Evolutionary conservation across 768 basidiomycete species (phyloP), one percentile per base, ranked within the genome.

Genomic region (Sporobolomyces pararoseus): DNA sequence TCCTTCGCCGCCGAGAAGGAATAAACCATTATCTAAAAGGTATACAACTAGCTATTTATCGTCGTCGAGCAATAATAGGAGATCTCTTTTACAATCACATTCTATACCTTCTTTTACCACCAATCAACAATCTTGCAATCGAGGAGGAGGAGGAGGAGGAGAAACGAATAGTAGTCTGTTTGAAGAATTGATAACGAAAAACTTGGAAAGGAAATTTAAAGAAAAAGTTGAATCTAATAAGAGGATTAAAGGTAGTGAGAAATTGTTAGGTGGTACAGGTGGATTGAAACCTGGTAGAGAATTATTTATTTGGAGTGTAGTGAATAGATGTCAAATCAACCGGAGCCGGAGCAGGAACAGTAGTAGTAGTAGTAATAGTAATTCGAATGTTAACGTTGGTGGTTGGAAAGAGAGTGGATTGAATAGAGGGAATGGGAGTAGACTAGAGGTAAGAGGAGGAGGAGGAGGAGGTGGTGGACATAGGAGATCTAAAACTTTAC

Each of bases 211-310:
- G 3, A 27, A 32, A 34, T 9, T 59, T n/a, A 14, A 29, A 16
- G 66, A 46, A 9, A 23, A 51, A 13, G 52, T 67, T 17, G n/a
- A 2, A 9, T 2, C 19, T n/a, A 14, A 19, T 9, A 27, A 31
- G 27, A 4, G 17, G 19, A 7, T 7, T 12, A 47, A 29, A 34
- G 32, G 25, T 4, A 61, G 54, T 0, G 67, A 68, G 31, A 21
- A 17, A 29, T 9, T 42, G 49, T 50, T 46, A 61, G 68, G 19
- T 21, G 59, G 5, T 9, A 17, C 10, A 42, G 58, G 55, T 0
- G 68, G 57, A 9, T 29, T 70, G n/a, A 53, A 51, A 52, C 23
- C 34, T 0, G 68, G 50, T 23, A 25, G 68, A 25, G 68, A 70
- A 61, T 55, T 70, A 39, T 27, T 31, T 29, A 19, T 70, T 7